Evolutionary conservation across 768 basidiomycete species (phyloP).

Genomic region (Calocera cornea): DNA sequence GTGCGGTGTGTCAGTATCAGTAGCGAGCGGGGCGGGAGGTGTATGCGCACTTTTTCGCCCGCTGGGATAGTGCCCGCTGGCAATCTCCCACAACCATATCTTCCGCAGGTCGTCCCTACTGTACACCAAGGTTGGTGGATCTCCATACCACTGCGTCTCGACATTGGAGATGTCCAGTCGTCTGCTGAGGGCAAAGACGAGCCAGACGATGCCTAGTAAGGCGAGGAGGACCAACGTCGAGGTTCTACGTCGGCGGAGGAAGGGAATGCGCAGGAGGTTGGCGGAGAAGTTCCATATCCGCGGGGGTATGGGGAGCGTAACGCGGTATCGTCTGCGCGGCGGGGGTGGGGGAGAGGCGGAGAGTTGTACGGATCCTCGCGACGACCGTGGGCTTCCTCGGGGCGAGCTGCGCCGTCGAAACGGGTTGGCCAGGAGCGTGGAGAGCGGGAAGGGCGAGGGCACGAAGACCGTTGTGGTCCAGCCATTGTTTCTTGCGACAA

Average conservation of each 20-base stretch:
- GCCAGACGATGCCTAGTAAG: conserved; percentile 7
- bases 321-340: conserved; percentile 39
- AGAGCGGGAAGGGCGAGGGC: not conserved
- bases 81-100: conserved; percentile 93
- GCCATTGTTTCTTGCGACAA: not conserved
- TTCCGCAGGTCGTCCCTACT: conserved; percentile 65
- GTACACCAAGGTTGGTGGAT: conserved; percentile 53
- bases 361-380: not conserved
- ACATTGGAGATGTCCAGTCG: not conserved
- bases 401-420: conserved; percentile 41
- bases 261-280: conserved; percentile 24
- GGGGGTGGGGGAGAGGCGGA: conserved; percentile 42
- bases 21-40: conserved; percentile 22
- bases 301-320: conserved; percentile 47
- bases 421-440: conserved; percentile 3
- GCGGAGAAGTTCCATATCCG: conserved; percentile 45
- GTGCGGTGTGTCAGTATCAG: conserved; percentile 6
- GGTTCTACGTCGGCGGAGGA: not conserved
- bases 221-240: conserved; percentile 5
- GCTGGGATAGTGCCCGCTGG: conserved; percentile 89
- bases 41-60: conserved; percentile 42
- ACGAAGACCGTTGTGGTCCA: conserved; percentile 2
- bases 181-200: conserved; percentile 6
- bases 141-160: not conserved
- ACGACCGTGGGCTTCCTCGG: conserved; percentile 19